Base-by-base conservation (phyloP, 208 protist species). In the Leptomonas seymouri region DNA sequence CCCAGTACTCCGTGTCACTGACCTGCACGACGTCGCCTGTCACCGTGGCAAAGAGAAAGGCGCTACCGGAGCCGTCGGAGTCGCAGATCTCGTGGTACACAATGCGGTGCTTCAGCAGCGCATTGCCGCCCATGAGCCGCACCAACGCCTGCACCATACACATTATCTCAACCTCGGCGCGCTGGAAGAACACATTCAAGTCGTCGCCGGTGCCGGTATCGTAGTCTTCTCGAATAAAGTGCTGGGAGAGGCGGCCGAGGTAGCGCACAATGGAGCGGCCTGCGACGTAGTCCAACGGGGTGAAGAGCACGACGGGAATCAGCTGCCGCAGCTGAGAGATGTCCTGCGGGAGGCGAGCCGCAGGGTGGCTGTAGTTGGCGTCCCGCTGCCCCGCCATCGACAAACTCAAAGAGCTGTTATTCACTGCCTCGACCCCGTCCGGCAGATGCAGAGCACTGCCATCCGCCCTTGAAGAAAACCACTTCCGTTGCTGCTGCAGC, bases 191-290 rank as follows among this genome's bases (percentile, higher is more conserved):
- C 45, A 74, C 64, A 54, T 85, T 85, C 36, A 96, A 70, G 49
- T 72, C 57, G 50, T 74, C 67, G 46, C 57, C 55, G 41, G 64
- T 71, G 57, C 67, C 68, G 25, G 85, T 82, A 31, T 90, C 82
- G 54, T 90, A 81, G 57, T 78, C 69, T 53, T 97, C 90, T n/a
- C 94, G 93, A 49, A 98, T 88, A 67, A 96, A 94, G 80, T 97
- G 94, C 64, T 97, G 91, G 7, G 90, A 96, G 67, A 98, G 85
- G 28, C 84, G 84, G 28, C 92, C 92, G 12, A 98, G 66, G 68
- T 96, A 94, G 20, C 89, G 84, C 62, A 87, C 84, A 49, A 97
- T 89, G n/a, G 71, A 81, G 46, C 81, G 75, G 18, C 93, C 90
- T 6, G 92, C 78, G 5, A 98, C 77, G 72, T 86, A 97, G 68